Conservation (phyloP, 1,139 yeast genomes). For the Candida labiduridarum region DNA sequence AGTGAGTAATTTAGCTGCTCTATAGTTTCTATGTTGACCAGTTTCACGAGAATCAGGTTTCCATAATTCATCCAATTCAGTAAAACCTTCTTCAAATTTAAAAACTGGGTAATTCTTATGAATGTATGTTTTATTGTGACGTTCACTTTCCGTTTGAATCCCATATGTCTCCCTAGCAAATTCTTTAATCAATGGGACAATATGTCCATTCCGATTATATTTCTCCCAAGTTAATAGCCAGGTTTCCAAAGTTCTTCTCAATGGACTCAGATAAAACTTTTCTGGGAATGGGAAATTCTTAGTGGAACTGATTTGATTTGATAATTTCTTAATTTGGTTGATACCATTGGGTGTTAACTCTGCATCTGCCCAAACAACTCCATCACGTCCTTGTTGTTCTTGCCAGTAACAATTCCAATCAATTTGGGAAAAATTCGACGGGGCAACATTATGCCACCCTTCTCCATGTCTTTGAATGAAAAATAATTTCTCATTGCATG, state of each 20-base stretch:
- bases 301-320: slow-evolving; percentile 17
- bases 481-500: slow-evolving; percentile 27
- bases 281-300: slow-evolving; percentile 31
- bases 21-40: slow-evolving; percentile 21
- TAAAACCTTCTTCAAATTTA: slow-evolving; percentile 31
- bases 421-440: slow-evolving; percentile 16
- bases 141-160: slow-evolving; percentile 36
- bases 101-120: slow-evolving; percentile 24
- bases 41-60: slow-evolving; percentile 13
- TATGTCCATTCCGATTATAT: slow-evolving; percentile 12
- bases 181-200: slow-evolving; percentile 30
- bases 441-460: slow-evolving; percentile 31
- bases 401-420: slow-evolving; percentile 42
- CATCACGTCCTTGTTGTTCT: slow-evolving; percentile 30
- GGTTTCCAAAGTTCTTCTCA: slow-evolving; percentile 38
- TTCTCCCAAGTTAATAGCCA: slow-evolving; percentile 31
- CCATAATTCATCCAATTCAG: slow-evolving; percentile 35
- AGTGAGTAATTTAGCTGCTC: slow-evolving; percentile 33
- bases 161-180: slow-evolving; percentile 43
- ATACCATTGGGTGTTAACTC: slow-evolving; percentile 32
- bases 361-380: slow-evolving; percentile 42
- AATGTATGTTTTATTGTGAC: slow-evolving; percentile 33
- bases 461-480: slow-evolving; percentile 45
- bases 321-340: slow-evolving; percentile 22
- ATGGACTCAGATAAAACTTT: slow-evolving; percentile 36